A percentile compares a stretch with the other conserved stretches of the same genome.
Conservation (phyloP, 2,329 filamentous ascomycete genomes). For the Cordyceps cicadae region DNA sequence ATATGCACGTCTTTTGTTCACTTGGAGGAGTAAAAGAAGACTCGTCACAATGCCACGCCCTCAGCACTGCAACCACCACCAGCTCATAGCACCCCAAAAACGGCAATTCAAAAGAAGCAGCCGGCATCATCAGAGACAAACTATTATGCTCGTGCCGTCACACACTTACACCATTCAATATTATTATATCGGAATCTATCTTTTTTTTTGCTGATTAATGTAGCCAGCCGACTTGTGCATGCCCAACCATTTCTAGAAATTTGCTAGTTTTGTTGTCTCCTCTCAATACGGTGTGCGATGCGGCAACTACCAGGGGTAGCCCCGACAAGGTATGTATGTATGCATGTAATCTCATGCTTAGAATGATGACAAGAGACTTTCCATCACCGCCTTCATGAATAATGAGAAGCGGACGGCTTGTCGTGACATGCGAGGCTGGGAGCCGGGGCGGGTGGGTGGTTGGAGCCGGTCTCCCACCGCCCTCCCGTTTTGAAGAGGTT, state of each 20-base stretch:
- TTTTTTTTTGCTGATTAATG: neutral
- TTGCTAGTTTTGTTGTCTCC: too few relatives aligned
- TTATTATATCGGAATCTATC: too few relatives aligned
- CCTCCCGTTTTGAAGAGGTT: neutral
- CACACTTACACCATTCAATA: neutral
- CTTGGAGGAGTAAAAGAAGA: neutral
- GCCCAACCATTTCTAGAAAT: neutral
- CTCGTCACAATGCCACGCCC: neutral
- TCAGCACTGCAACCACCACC: neutral
- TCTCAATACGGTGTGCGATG: neutral
- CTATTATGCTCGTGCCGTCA: neutral
- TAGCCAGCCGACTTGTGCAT: neutral
- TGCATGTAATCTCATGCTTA: too few relatives aligned
- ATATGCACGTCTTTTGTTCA: neutral
- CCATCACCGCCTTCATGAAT: neutral
- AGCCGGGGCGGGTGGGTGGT: neutral
- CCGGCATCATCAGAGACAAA: slow-evolving; percentile 1
- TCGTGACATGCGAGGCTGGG: neutral
- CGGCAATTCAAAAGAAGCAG: neutral
- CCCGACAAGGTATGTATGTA: neutral
- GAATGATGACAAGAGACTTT: neutral
- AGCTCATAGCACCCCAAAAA: neutral
- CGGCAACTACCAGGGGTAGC: neutral
- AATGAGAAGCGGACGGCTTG: neutral
- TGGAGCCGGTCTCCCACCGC: neutral